Evolutionary conservation across 1,139 yeast species (phyloP), one percentile per base, ranked within the genome.

Genomic region (Trichomonascaceae sp.): DNA sequence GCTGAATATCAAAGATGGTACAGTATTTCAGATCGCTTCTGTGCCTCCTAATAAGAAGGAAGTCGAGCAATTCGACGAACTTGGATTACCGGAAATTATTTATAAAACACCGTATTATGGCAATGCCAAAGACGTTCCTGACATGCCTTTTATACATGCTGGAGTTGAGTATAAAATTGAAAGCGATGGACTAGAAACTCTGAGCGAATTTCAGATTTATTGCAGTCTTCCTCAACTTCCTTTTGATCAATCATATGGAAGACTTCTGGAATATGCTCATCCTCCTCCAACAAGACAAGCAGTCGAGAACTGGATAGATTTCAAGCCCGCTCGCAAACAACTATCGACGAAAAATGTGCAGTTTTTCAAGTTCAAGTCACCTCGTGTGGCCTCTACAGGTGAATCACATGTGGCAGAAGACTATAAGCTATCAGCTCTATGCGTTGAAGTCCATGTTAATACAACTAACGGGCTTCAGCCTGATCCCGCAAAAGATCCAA

Each of bases 41-140:
- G 47, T 50, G 6, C 63, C 65, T 0, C 66, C 66, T 1, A 61
- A 66, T 1, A 62, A 67, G 15, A 43, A 50, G 10, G 63, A 61
- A 9, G 69, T 79, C 0, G 52, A 69, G 15, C 65, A 71, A 15
- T 71, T 85, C 44, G 79, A 77, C 30, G 63, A 67, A 0, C 62
- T 67, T 38, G 84, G 83, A 0, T 61, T 78, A 5, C 76, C 85
- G 1, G 74, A 78, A 58, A 70, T 81, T 10, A 76, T 82, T 19
- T 85, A 85, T 63, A 58, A 62, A 1, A 86, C 81, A 57, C 96
- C 96, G 0, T 82, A 71, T 60, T 90, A 81, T 62, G 78, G 83
- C 22, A 72, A 76, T 36, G 67, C 72, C 0, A 64, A 66, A 1
- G 87, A 86, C 59, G 71, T 80, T 4, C 84, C 85, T 1, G 53